Conservation (phyloP, 176 grass and related monocot genomes). For the Oryza officinalis region DNA sequence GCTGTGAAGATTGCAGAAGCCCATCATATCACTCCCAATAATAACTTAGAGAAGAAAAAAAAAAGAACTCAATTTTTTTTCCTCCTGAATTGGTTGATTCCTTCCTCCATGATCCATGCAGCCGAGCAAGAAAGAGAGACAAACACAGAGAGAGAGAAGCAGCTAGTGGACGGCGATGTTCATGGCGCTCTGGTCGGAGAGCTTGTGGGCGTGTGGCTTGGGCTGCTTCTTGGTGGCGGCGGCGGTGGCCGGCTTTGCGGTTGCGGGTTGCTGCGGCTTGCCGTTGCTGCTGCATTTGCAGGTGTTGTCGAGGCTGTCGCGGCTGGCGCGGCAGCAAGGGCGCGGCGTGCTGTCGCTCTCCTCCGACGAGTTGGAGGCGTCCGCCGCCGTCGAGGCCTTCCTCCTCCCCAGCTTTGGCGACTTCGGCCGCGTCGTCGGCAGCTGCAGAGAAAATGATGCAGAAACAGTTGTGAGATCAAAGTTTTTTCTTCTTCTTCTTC, state of each 20-base stretch:
- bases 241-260: constrained; percentile 1
- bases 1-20: constrained; percentile 25
- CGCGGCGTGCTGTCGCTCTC: constrained; percentile 47
- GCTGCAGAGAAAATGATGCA: constrained; percentile 32
- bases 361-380: constrained; percentile 57
- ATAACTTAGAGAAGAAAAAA: constrained; percentile 32
- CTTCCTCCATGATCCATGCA: not conserved
- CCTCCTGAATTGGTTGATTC: not conserved
- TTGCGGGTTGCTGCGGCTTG: constrained; percentile 24
- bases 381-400: constrained; percentile 55
- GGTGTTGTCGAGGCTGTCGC: constrained; percentile 53
- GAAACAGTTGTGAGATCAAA: not conserved
- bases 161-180: constrained; percentile 78
- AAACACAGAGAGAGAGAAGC: not conserved
- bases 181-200: constrained; percentile 47
- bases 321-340: constrained; percentile 53
- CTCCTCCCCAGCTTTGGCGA: constrained; percentile 93
- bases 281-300: constrained; percentile 42
- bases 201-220: constrained; percentile 56
- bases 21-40: constrained; percentile 41
- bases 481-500: not conserved
- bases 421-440: constrained; percentile 92
- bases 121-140: not conserved
- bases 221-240: constrained; percentile 30
- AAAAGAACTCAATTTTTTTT: not conserved